phyloP scores from a whole-genome alignment of 2,329 filamentous ascomycete species.

The Dothistroma pini region DNA sequence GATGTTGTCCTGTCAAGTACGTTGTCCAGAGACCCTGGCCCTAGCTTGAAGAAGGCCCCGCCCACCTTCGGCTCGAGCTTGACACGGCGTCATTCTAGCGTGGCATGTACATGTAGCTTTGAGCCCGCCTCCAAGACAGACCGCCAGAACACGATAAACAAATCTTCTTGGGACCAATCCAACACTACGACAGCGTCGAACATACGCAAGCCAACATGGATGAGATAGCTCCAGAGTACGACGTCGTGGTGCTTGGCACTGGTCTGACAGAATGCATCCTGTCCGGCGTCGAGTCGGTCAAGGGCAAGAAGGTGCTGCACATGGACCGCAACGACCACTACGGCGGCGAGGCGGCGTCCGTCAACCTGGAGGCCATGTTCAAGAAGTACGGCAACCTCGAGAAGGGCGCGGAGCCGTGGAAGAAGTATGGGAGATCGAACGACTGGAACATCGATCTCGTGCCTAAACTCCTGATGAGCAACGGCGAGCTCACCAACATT shows the following conservation, averaged over 20 bases:
- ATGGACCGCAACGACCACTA: slow-evolving; percentile 99
- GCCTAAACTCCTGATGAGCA: slow-evolving; percentile 97
- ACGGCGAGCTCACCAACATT: slow-evolving; percentile 97
- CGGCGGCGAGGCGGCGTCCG: slow-evolving; percentile 91
- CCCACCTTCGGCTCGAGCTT: too few relatives aligned
- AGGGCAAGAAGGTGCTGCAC: slow-evolving; percentile 97
- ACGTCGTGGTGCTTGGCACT: slow-evolving; percentile 97
- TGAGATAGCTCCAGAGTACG: slow-evolving; percentile 97
- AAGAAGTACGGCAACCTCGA: slow-evolving; percentile 88
- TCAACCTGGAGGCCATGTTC: slow-evolving; percentile 97
- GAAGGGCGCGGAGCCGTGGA: slow-evolving; percentile 85
- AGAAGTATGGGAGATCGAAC: slow-evolving; percentile 92
- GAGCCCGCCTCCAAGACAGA: too few relatives aligned
- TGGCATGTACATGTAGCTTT: not conserved
- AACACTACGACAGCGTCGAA: not conserved
- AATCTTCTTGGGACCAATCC: not conserved
- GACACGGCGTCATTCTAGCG: not conserved
- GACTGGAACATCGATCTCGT: slow-evolving; percentile 99
- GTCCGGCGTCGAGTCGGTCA: slow-evolving; percentile 94
- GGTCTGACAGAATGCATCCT: slow-evolving; percentile 98
- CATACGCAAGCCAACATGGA: slow-evolving; percentile 66
- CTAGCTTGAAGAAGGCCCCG: too few relatives aligned
- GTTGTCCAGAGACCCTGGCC: too few relatives aligned
- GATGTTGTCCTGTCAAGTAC: too few relatives aligned
- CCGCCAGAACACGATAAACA: not conserved